Evolutionary conservation across 495 filamentous ascomycete genomes (phyloP).

Genomic region (Amorphotheca resinae): DNA sequence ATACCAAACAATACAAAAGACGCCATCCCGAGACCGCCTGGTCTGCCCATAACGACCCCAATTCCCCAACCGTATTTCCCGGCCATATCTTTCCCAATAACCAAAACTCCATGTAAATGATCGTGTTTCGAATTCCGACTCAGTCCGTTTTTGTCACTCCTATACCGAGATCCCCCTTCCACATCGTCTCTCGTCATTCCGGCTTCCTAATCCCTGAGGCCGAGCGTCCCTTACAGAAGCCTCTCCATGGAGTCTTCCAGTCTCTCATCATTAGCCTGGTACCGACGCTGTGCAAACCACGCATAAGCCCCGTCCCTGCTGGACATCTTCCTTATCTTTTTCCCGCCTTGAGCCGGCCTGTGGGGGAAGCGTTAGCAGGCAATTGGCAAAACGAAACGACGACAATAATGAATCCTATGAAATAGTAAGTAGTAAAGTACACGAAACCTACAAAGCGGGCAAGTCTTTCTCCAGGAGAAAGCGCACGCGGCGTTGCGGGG

Average conservation of each 20-base stretch:
- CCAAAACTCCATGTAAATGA: neutral
- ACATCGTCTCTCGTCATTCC: no score
- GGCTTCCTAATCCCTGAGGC: no score
- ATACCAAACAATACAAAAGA: neutral
- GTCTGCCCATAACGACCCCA: no score
- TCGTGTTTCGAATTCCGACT: neutral
- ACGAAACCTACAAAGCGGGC: neutral
- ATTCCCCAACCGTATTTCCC: neutral
- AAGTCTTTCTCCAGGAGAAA: neutral
- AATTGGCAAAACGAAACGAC: neutral
- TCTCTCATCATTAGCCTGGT: neutral
- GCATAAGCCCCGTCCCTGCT: neutral
- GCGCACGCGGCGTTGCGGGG: neutral
- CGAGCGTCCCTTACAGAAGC: neutral
- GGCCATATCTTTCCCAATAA: neutral
- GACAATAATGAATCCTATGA: neutral
- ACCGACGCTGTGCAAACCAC: neutral
- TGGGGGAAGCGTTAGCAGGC: neutral
- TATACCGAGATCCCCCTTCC: no score
- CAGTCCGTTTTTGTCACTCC: no score
- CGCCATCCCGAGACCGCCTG: neutral
- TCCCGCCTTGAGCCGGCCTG: neutral
- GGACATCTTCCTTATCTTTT: neutral
- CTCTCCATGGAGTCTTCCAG: slow-evolving; percentile 1
- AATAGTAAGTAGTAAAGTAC: neutral